Evolutionary conservation across 1,284 basidiomycete species (phyloP), one percentile per base, ranked within the genome.

Genomic region (Phlebopus sp.): DNA sequence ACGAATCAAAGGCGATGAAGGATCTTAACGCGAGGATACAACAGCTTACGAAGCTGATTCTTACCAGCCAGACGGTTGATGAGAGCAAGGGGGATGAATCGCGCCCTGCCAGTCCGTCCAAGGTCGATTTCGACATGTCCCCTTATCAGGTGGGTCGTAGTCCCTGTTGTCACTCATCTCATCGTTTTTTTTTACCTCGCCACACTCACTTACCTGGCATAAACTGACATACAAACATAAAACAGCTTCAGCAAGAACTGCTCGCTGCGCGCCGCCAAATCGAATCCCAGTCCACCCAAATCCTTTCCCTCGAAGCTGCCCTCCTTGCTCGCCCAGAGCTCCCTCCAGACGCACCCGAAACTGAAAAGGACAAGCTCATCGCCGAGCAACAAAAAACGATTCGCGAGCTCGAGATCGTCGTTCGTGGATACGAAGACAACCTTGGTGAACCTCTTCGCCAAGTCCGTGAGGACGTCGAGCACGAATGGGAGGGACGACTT

Each of bases 61-160:
- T 95, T 53, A 94, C 90, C 3, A 91, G 88, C 54, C 82, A 88
- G 55, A 88, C 81, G 1, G 81, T 94, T 15, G 85, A 83, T 48
- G 83, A 88, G 54, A 73, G 64, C 31, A 78, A 74, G 55, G 79
- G 78, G 31, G 82, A 81, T 39, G 81, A 87, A 53, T 84, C 86
- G 23, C 72, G 87, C 15, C 86, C 91, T 0, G 74, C 74, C 8
- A 92, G 88, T 64, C 92, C 92, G 0, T 77, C 78, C 37, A 93
- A 92, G 71, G 70, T 92, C 31, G 86, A 93, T 67, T 92, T 92
- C 56, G 88, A 92, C 60, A 81, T 89, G 78, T 82, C 86, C 0
- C 85, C 88, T 1, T 89, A 91, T 52, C 82, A 91, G 71, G 86
- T 86, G 36, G 44, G 73, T 58, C 1, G 4, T 23, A 11, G 36